phyloP scores from a whole-genome alignment of 1,139 yeast genomes.

The Magnusiomyces starmeri region DNA sequence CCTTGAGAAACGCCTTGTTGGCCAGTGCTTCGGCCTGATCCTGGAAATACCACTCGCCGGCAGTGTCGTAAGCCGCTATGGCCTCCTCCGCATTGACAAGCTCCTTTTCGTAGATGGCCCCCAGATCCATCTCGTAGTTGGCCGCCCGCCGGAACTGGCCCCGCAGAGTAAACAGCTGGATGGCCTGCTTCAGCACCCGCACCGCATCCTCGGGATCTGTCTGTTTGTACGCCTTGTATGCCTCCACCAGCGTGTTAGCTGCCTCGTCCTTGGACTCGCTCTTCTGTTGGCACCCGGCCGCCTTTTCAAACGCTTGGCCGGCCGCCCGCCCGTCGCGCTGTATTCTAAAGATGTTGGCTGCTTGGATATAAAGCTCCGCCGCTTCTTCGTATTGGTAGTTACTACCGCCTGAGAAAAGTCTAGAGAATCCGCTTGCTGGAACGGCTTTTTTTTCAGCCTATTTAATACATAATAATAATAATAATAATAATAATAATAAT shows the following conservation, averaged over 20 bases:
- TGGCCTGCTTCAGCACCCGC: slow-evolving; percentile 65
- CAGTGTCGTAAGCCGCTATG: slow-evolving; percentile 73
- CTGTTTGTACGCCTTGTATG: slow-evolving; percentile 76
- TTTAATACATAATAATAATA: no score
- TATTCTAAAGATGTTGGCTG: slow-evolving; percentile 79
- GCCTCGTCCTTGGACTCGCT: slow-evolving; percentile 85
- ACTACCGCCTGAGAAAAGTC: slow-evolving; percentile 60
- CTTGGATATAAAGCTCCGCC: slow-evolving; percentile 79
- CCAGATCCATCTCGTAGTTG: slow-evolving; percentile 84
- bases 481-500: not conserved
- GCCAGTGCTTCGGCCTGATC: slow-evolving; percentile 92
- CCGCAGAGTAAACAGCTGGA: slow-evolving; percentile 73
- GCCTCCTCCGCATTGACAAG: slow-evolving; percentile 64
- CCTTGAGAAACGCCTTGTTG: slow-evolving; percentile 78
- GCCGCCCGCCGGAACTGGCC: slow-evolving; percentile 98
- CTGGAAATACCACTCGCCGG: slow-evolving; percentile 92
- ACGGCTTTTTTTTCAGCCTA: slow-evolving; percentile 61
- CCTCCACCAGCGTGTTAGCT: slow-evolving; percentile 84
- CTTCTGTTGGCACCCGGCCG: slow-evolving; percentile 70
- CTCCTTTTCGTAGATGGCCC: slow-evolving; percentile 72
- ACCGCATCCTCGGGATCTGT: slow-evolving; percentile 74
- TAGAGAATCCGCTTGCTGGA: slow-evolving; percentile 67
- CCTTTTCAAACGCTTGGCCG: slow-evolving; percentile 77
- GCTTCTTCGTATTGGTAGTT: slow-evolving; percentile 80
- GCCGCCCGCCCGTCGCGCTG: slow-evolving; percentile 58